A percentile compares a stretch with the other conserved stretches of the same genome.
Evolutionary conservation across 768 basidiomycete species (phyloP).

Genomic region (Mycena haematopus): DNA sequence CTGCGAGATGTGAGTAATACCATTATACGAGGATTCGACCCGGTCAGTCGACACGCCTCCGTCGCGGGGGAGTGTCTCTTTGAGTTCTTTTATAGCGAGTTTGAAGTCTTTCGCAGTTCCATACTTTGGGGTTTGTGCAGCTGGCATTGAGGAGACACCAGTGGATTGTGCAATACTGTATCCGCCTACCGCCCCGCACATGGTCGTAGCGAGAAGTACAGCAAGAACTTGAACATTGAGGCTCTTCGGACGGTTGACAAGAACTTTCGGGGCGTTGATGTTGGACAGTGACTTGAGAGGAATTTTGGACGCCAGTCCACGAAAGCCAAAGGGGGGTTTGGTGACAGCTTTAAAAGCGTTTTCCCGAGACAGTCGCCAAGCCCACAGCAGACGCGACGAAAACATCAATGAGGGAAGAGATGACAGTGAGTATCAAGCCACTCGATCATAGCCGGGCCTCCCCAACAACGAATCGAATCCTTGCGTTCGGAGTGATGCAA

Average conservation of each 20-base stretch:
- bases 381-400: neutral
- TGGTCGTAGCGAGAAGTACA: constrained; percentile 11
- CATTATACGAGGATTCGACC: constrained; percentile 57
- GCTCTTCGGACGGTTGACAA: neutral
- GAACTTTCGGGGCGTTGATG: neutral
- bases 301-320: neutral
- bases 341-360: neutral
- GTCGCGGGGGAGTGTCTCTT: constrained; percentile 42
- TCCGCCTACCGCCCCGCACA: constrained; percentile 16
- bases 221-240: constrained; percentile 7
- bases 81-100: constrained; percentile 58
- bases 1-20: constrained; percentile 36
- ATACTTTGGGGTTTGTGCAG: constrained; percentile 40
- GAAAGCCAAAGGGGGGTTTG: neutral
- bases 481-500: no score
- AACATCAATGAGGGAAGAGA: neutral
- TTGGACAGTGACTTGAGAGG: neutral
- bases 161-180: constrained; percentile 14
- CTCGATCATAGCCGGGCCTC: no score
- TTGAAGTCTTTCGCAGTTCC: constrained; percentile 61
- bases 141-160: neutral
- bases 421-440: no score
- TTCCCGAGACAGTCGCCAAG: neutral
- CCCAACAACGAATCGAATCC: no score
- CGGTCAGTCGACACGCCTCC: constrained; percentile 55